Conservation (phyloP, 805 yeast genomes). For the Ogataea henricii region DNA sequence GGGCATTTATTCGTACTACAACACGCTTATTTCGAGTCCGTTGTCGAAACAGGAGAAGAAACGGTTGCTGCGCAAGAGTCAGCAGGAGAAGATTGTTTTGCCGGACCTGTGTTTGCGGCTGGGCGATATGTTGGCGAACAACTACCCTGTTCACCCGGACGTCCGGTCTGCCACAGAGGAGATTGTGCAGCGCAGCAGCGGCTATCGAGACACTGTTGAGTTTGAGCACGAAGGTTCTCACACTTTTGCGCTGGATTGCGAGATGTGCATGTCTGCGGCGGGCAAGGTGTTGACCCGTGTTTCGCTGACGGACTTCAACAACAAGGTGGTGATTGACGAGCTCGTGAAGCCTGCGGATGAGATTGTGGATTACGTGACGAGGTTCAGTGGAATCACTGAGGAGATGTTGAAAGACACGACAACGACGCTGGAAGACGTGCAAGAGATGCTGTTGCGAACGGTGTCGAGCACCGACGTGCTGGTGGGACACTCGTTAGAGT, state of each 20-base stretch:
- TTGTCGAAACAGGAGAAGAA: conserved; percentile 58
- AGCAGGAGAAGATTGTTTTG: conserved; percentile 42
- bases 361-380: conserved; percentile 79
- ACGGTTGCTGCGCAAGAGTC: conserved; percentile 36
- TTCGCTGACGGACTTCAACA: conserved; percentile 67
- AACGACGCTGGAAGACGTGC: conserved; percentile 69
- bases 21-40: conserved; percentile 57
- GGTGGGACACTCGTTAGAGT: conserved; percentile 89
- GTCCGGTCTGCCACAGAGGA: conserved; percentile 27
- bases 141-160: conserved; percentile 58
- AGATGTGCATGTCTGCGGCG: conserved; percentile 71
- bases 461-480: conserved; percentile 63
- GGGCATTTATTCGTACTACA: conserved; percentile 53
- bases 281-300: conserved; percentile 77
- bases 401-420: conserved; percentile 63
- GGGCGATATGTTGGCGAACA: conserved; percentile 49
- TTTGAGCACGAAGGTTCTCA: conserved; percentile 61
- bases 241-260: conserved; percentile 88
- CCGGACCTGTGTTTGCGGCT: conserved; percentile 54
- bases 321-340: conserved; percentile 64
- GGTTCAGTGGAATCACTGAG: conserved; percentile 83
- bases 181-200: conserved; percentile 26
- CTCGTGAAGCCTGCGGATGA: conserved; percentile 75
- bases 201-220: conserved; percentile 56
- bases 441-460: conserved; percentile 48